Conservation (phyloP, 2,329 filamentous ascomycete species). For the Nigrograna mackinnonii region DNA sequence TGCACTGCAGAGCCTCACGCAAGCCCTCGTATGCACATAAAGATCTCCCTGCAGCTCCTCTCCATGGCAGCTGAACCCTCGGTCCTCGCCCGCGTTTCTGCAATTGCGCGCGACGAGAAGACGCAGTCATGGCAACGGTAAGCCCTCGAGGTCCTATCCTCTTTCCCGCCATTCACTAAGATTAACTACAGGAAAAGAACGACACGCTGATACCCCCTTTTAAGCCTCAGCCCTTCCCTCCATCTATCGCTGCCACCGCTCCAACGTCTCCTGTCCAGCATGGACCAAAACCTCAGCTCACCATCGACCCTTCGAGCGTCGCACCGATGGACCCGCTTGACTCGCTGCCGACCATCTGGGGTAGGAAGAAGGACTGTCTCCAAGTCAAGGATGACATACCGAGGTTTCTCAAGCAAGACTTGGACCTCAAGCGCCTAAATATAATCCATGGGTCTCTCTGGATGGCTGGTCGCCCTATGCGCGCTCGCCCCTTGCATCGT, state of each 20-base stretch:
- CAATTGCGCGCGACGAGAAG: not conserved
- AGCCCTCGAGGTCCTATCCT: too few relatives aligned
- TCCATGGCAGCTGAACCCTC: too few relatives aligned
- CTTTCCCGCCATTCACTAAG: too few relatives aligned
- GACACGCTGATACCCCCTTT: constrained; percentile 27
- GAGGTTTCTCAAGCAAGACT: constrained; percentile 28
- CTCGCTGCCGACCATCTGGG: constrained; percentile 38
- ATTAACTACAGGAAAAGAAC: not conserved
- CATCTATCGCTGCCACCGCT: constrained; percentile 5
- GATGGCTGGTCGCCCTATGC: constrained; percentile 42
- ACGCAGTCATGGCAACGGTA: too few relatives aligned
- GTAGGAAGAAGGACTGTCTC: constrained; percentile 16
- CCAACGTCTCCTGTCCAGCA: constrained; percentile 10
- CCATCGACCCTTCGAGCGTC: constrained; percentile 20
- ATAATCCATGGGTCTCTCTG: constrained; percentile 37
- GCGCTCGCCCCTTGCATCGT: constrained; percentile 36
- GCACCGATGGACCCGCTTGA: constrained; percentile 25
- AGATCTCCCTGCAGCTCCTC: too few relatives aligned
- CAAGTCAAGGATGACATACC: constrained; percentile 28
- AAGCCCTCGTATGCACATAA: too few relatives aligned
- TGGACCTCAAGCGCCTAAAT: constrained; percentile 35
- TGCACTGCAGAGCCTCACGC: too few relatives aligned
- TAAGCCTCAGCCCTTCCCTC: constrained; percentile 18
- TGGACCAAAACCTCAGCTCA: constrained; percentile 20
- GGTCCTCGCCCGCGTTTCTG: too few relatives aligned